phyloP scores from a whole-genome alignment of 2,329 filamentous ascomycete species.

The Fusarium heterosporum region DNA sequence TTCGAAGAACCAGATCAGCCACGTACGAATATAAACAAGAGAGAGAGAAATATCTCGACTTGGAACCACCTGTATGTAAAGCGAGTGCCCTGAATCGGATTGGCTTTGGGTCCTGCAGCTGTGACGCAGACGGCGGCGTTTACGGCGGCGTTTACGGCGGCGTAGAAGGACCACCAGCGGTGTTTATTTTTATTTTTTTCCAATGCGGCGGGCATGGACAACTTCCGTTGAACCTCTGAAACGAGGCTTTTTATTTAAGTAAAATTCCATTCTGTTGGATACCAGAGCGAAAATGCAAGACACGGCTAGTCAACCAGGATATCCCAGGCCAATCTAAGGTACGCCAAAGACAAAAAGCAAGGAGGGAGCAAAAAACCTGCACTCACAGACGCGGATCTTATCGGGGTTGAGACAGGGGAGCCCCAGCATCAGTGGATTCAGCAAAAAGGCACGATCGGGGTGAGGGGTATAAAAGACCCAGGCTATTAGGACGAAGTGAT shows the following conservation, averaged over 20 bases:
- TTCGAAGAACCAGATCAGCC: slow-evolving; percentile 6
- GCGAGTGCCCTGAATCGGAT: slow-evolving; percentile 18
- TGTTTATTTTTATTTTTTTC: neutral
- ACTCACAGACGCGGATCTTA: slow-evolving; percentile 41
- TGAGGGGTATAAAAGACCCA: too few species aligned
- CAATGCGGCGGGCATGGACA: slow-evolving; percentile 16
- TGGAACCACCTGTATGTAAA: slow-evolving; percentile 23
- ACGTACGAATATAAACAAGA: slow-evolving; percentile 2
- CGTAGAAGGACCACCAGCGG: slow-evolving; percentile 25
- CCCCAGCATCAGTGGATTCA: slow-evolving; percentile 34
- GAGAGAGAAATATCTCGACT: slow-evolving; percentile 1
- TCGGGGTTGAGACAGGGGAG: slow-evolving; percentile 31
- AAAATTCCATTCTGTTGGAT: slow-evolving; percentile 35
- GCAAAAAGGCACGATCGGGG: slow-evolving; percentile 6
- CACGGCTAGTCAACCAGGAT: slow-evolving; percentile 19
- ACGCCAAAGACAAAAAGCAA: slow-evolving; percentile 18
- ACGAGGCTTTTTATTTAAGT: slow-evolving; percentile 24
- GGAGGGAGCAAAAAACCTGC: slow-evolving; percentile 22
- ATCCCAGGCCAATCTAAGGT: slow-evolving; percentile 13
- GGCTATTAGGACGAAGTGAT: too few species aligned
- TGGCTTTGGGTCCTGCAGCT: slow-evolving; percentile 26
- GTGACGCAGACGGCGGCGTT: slow-evolving; percentile 34
- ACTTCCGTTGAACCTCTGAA: slow-evolving; percentile 37
- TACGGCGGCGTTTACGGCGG: slow-evolving; percentile 30
- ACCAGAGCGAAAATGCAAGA: slow-evolving; percentile 9